A percentile compares a stretch with the other conserved stretches of the same genome.
Conservation (phyloP, 192 early-diverging fungal species). For the Podila verticillata region DNA sequence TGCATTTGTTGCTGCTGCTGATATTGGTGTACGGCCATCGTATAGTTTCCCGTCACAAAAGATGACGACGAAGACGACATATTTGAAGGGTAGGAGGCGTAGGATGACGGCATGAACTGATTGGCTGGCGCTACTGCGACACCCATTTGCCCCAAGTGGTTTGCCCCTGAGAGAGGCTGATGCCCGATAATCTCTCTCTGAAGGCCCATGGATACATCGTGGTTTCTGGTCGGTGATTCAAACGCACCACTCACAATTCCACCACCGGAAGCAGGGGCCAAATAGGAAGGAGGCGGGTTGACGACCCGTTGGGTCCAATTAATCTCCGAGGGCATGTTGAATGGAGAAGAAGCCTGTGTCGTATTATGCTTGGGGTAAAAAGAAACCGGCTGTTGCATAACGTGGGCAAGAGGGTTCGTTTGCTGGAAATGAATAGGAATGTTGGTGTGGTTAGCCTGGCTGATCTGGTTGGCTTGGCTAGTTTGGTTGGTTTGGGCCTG, state of each 20-base stretch:
- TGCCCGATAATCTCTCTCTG: not conserved
- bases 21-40: no score
- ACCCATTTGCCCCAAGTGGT: no score
- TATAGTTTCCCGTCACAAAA: no score
- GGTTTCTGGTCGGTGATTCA: slow-evolving; percentile 1
- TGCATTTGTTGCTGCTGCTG: no score
- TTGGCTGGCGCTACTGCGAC: no score
- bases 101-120: no score
- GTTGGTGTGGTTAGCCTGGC: not conserved
- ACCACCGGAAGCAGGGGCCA: not conserved
- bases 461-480: not conserved
- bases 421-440: not conserved
- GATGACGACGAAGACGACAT: no score
- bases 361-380: not conserved
- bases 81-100: no score
- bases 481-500: not conserved
- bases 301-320: not conserved
- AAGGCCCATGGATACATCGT: not conserved
- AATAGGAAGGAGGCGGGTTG: not conserved
- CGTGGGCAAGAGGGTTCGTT: no score
- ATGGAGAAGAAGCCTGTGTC: no score
- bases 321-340: not conserved
- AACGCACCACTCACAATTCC: not conserved
- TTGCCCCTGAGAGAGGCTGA: not conserved
- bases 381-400: not conserved